Base-by-base conservation (phyloP, 495 filamentous ascomycete species). In the Neurospora sp. region DNA sequence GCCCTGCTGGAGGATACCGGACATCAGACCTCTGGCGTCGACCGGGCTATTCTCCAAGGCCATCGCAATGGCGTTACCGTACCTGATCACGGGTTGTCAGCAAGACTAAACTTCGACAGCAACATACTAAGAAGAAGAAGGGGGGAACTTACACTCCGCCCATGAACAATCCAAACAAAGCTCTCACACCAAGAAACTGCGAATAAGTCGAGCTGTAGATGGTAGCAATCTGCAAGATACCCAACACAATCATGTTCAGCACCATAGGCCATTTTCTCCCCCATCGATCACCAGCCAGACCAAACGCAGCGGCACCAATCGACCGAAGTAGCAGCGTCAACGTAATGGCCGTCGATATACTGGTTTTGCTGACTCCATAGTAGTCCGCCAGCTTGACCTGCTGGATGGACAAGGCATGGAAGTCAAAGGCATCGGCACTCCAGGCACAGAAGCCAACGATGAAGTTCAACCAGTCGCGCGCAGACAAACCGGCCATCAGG, bases 211-310 rank as follows among this genome's bases (percentile, higher is more conserved):
- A 71, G 77, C 87, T 87, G 78, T 91, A 95, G 75, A 92, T 92
- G 23, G 91, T 93, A 4, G 87, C 91, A 74, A 94, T 87, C 79
- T 94, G 90, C 41, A 95, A 82, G 5, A 89, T 74, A 9, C 89
- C 85, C 39, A 89, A 81, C 4, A 90, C 79, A 46, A 93, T 81
- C 86, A 93, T 88, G 79, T 93, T 93, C 75, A 87, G 71, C 12
- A 93, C 88, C 90, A 93, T 92, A 8, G 92, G 91, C 88, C 91
- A 95, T 82, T 93, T 93, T 66, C 92, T 87, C n/a, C 92, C 92
- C 80, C 87, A 93, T 31, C 86, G 87, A 76, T 95, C 92, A 70
- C 90, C 91, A 1, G 90, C 88, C 37, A 95, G 84, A 66, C 92
- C 92, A 71, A 94, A 93, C 76, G 87, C 78, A 5, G 86, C 89